Percentiles rank a stretch among this genome's conserved stretches.
Evolutionary conservation across 768 basidiomycete species (phyloP).

Genomic region (Trichaptum fuscoviolaceum): DNA sequence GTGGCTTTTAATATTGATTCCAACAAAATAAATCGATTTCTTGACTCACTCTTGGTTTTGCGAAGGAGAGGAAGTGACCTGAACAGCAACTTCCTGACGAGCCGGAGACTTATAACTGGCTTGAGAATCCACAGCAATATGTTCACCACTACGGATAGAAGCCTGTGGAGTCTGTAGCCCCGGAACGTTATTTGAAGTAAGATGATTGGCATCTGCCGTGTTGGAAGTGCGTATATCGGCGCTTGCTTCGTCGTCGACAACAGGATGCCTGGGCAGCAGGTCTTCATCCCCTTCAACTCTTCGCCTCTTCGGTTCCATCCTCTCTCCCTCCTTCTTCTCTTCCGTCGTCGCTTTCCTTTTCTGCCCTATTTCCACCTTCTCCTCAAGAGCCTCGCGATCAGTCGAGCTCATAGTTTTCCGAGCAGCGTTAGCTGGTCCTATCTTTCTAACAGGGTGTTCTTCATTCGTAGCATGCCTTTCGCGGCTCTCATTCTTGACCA

Average conservation of each 20-base stretch:
- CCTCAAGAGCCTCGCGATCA: background rate
- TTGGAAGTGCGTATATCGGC: background rate
- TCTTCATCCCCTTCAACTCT: background rate
- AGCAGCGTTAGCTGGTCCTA: slow-evolving; percentile 8
- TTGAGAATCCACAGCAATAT: background rate
- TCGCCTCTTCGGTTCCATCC: background rate
- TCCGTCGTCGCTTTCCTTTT: slow-evolving; percentile 7
- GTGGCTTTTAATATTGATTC: background rate
- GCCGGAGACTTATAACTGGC: background rate
- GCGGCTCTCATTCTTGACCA: background rate
- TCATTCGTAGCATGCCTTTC: slow-evolving; percentile 8
- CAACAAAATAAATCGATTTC: background rate
- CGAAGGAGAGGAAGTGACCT: background rate
- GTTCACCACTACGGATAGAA: background rate
- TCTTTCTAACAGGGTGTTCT: slow-evolving; percentile 1
- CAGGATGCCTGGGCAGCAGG: background rate
- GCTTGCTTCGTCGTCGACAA: background rate
- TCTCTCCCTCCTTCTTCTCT: slow-evolving; percentile 6
- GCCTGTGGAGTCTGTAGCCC: background rate
- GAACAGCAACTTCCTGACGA: background rate
- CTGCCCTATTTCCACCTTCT: background rate
- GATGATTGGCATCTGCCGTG: background rate
- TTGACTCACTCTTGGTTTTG: background rate
- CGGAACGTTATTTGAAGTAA: background rate
- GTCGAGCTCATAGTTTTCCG: background rate